These are phyloP conservation scores for Botrytis deweyae DNA, from an alignment of 2,329 filamentous ascomycete genomes.

Conservation along the genomic window DNA sequence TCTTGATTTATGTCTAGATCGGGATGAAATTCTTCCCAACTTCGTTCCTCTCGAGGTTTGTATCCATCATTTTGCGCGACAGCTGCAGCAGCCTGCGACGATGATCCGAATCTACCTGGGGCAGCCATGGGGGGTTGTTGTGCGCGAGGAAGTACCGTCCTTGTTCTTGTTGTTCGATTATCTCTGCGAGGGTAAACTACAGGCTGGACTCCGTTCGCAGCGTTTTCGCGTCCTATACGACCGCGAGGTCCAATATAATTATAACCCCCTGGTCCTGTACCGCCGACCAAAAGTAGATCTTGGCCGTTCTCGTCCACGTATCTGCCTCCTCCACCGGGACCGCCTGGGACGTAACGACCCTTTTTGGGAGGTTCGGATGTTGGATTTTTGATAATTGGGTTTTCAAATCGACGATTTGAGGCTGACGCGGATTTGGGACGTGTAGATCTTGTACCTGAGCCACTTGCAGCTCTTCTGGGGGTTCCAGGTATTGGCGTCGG, in stretches of 20 bases:
- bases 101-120: constrained; percentile 33
- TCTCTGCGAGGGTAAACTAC: constrained; percentile 49
- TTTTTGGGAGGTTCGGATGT: constrained; percentile 56
- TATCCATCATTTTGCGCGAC: constrained; percentile 93
- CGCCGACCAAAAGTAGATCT: constrained; percentile 53
- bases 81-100: constrained; percentile 74
- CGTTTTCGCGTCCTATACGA: constrained; percentile 52
- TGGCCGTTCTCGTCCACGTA: constrained; percentile 73
- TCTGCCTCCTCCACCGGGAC: constrained; percentile 79
- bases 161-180: constrained; percentile 57
- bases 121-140: constrained; percentile 47
- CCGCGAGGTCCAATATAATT: constrained; percentile 53
- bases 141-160: constrained; percentile 52
- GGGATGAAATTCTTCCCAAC: constrained; percentile 97
- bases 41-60: constrained; percentile 93
- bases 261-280: constrained; percentile 49
- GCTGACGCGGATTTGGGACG: constrained; percentile 34
- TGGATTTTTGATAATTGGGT: constrained; percentile 28
- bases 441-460: constrained; percentile 22
- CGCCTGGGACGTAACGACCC: constrained; percentile 78
- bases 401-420: constrained; percentile 28
- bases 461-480: constrained; percentile 20
- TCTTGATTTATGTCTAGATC: constrained; percentile 85
- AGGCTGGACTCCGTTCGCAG: constrained; percentile 46
- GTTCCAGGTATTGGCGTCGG: constrained; percentile 21